Conservation (phyloP, 495 filamentous ascomycete genomes). For the Astrothelium macrocarpum region DNA sequence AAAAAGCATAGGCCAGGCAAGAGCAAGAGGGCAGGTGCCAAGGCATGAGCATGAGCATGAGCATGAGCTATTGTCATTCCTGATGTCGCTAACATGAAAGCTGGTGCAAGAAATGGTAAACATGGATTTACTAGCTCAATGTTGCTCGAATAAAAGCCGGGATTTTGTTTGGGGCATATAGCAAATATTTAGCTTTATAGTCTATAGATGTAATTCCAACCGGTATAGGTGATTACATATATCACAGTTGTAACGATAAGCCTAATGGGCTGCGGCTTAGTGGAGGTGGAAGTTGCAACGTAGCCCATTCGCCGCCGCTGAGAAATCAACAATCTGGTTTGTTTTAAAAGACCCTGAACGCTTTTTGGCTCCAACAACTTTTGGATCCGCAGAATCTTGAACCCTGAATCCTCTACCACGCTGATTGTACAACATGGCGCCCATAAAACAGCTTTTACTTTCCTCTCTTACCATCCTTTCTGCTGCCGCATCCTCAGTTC, state of each 20-base stretch:
- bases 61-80: background rate
- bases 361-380: background rate
- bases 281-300: slow-evolving; percentile 1
- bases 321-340: background rate
- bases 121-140: background rate
- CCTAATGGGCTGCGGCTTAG: too few relatives aligned
- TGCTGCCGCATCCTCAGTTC: slow-evolving; percentile 40
- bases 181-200: too few relatives aligned
- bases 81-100: background rate
- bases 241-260: too few relatives aligned
- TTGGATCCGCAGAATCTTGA: background rate
- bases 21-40: slow-evolving; percentile 44
- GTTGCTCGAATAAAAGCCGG: too few relatives aligned
- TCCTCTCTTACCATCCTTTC: slow-evolving; percentile 13
- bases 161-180: too few relatives aligned
- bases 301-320: slow-evolving; percentile 4
- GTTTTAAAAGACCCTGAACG: background rate
- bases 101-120: background rate
- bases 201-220: too few relatives aligned
- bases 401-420: background rate
- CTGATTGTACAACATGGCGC: background rate
- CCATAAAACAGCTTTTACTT: slow-evolving; percentile 10
- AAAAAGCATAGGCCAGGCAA: slow-evolving; percentile 51
- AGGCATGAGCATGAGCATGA: background rate
- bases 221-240: too few relatives aligned